These are phyloP conservation scores for Citrus cavaleriei DNA, from an alignment of 345 rosid species.

Conservation along the genomic window DNA sequence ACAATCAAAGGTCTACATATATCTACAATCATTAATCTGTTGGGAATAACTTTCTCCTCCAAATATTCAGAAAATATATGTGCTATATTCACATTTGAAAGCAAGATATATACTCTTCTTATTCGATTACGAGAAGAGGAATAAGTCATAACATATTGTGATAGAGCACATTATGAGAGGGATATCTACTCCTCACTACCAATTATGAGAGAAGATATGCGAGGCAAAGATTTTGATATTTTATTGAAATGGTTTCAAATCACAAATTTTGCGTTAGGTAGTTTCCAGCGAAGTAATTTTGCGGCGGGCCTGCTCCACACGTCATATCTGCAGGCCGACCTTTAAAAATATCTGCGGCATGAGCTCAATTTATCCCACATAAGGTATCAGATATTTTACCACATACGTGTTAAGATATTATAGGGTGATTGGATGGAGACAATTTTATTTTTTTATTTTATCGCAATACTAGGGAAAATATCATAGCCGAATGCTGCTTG, in stretches of 20 bases:
- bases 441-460: background rate
- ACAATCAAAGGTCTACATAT: too few species aligned
- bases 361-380: background rate
- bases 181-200: too few species aligned
- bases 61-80: too few species aligned
- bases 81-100: too few species aligned
- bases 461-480: background rate
- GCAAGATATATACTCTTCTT: too few species aligned
- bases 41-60: too few species aligned
- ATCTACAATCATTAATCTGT: too few species aligned
- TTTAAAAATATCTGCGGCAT: constrained; percentile 11
- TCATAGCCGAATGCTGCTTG: background rate
- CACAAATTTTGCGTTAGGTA: background rate
- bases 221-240: background rate
- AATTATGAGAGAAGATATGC: too few species aligned
- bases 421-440: background rate
- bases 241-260: background rate
- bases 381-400: background rate
- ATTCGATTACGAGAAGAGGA: too few species aligned
- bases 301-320: background rate
- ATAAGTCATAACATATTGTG: too few species aligned
- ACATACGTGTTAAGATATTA: too few species aligned
- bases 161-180: too few species aligned
- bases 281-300: background rate
- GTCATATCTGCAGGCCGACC: background rate